Conservation (phyloP, 768 basidiomycete genomes). For the Lactifluus pinguis region DNA sequence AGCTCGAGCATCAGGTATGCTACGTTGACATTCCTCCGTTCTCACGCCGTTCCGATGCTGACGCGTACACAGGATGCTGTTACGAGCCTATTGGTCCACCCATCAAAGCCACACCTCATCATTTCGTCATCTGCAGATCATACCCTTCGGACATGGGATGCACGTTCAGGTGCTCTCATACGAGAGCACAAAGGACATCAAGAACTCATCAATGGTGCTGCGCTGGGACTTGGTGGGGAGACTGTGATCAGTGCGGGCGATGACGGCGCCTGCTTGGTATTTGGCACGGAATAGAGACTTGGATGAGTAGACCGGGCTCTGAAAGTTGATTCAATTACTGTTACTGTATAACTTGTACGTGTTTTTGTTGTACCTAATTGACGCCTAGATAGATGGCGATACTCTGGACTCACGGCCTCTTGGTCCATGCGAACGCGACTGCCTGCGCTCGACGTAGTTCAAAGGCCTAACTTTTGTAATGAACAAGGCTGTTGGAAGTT, state of each 20-base stretch:
- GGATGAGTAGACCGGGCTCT: not conserved
- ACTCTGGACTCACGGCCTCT: too few relatives aligned
- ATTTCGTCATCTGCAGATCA: constrained; percentile 84
- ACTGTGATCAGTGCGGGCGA: constrained; percentile 86
- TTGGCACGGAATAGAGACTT: constrained; percentile 42
- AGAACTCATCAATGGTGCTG: constrained; percentile 65
- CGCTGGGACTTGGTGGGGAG: constrained; percentile 59
- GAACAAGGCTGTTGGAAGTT: too few relatives aligned
- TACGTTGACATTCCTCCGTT: not conserved
- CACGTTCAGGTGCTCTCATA: constrained; percentile 68
- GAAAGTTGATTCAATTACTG: too few relatives aligned
- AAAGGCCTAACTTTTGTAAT: too few relatives aligned
- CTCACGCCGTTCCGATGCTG: not conserved
- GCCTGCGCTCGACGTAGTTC: too few relatives aligned
- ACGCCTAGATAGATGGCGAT: too few relatives aligned
- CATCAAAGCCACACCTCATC: constrained; percentile 63
- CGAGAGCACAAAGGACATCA: constrained; percentile 78
- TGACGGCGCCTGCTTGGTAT: constrained; percentile 82
- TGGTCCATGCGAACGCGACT: too few relatives aligned
- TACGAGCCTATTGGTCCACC: constrained; percentile 68
- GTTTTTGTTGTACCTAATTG: too few relatives aligned
- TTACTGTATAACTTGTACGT: too few relatives aligned
- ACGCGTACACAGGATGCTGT: constrained; percentile 61
- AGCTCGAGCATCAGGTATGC: constrained; percentile 72
- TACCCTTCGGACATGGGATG: constrained; percentile 88